A percentile compares a stretch with the other conserved stretches of the same genome.
Conservation (phyloP, 2,329 filamentous ascomycete genomes). For the Anisogramma anomala region DNA sequence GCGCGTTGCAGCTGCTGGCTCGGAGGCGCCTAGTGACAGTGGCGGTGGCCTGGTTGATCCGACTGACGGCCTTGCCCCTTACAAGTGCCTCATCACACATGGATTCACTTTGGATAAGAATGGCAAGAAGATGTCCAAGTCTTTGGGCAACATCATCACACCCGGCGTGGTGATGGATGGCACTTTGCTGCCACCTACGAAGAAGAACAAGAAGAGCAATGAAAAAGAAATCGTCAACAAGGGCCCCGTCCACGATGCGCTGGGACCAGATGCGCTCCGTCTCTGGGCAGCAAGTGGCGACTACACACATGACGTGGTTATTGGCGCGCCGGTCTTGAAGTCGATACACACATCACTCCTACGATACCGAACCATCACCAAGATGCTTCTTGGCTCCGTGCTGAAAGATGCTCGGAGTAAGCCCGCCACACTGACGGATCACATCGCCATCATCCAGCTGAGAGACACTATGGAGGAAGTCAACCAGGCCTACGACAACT, state of each 20-base stretch:
- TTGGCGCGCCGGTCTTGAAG: slow-evolving; percentile 67
- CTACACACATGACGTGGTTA: slow-evolving; percentile 76
- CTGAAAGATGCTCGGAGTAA: slow-evolving; percentile 39
- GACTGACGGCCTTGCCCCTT: slow-evolving; percentile 49
- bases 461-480: slow-evolving; percentile 53
- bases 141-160: slow-evolving; percentile 74
- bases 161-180: slow-evolving; percentile 80
- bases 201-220: slow-evolving; percentile 45
- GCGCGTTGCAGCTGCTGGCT: slow-evolving; percentile 54
- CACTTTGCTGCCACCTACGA: slow-evolving; percentile 58
- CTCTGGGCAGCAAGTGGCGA: slow-evolving; percentile 88
- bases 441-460: slow-evolving; percentile 68
- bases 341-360: slow-evolving; percentile 65
- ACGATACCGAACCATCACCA: slow-evolving; percentile 82
- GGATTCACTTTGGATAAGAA: slow-evolving; percentile 83
- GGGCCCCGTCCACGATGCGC: slow-evolving; percentile 43
- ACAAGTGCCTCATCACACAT: slow-evolving; percentile 83
- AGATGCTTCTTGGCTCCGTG: slow-evolving; percentile 75
- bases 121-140: slow-evolving; percentile 99
- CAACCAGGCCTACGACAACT: slow-evolving; percentile 51
- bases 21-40: slow-evolving; percentile 22
- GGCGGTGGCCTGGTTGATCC: slow-evolving; percentile 21
- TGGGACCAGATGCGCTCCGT: slow-evolving; percentile 78
- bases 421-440: slow-evolving; percentile 51
- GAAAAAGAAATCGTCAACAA: slow-evolving; percentile 25